phyloP scores from a whole-genome alignment of 768 basidiomycete species.

The Lanmaoa rubissima region DNA sequence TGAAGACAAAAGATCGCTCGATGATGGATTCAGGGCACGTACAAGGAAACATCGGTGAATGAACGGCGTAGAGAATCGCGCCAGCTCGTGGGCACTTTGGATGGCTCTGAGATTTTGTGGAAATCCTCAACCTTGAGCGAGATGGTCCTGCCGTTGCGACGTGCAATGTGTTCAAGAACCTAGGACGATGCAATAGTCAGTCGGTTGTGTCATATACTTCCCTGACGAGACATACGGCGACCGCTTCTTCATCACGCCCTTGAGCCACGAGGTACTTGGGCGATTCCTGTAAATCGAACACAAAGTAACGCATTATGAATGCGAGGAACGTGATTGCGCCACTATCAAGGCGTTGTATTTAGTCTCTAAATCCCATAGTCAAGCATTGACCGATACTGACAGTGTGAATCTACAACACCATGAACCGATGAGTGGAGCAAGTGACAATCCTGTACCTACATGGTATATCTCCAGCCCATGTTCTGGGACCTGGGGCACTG shows the following conservation, averaged over 20 bases:
- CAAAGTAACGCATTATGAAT: constrained; percentile 53
- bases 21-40: constrained; percentile 9
- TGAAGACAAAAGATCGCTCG: neutral
- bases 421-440: neutral
- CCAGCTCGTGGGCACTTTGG: constrained; percentile 15
- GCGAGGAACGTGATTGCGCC: constrained; percentile 49
- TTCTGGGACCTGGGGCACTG: constrained; percentile 49
- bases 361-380: constrained; percentile 1
- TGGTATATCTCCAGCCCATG: constrained; percentile 61
- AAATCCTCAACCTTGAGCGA: constrained; percentile 48
- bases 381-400: constrained; percentile 27
- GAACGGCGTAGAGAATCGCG: constrained; percentile 30
- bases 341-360: constrained; percentile 22
- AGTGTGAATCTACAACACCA: constrained; percentile 36
- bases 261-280: constrained; percentile 59
- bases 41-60: constrained; percentile 43
- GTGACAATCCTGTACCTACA: constrained; percentile 28
- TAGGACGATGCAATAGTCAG: constrained; percentile 13
- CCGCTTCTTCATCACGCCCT: constrained; percentile 55
- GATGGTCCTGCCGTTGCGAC: constrained; percentile 44
- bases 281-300: constrained; percentile 60
- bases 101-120: constrained; percentile 25
- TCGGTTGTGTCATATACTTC: neutral
- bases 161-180: constrained; percentile 50
- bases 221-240: constrained; percentile 33